phyloP scores from a whole-genome alignment of 2,329 filamentous ascomycete genomes.

The Aspergillus pseudonomiae region DNA sequence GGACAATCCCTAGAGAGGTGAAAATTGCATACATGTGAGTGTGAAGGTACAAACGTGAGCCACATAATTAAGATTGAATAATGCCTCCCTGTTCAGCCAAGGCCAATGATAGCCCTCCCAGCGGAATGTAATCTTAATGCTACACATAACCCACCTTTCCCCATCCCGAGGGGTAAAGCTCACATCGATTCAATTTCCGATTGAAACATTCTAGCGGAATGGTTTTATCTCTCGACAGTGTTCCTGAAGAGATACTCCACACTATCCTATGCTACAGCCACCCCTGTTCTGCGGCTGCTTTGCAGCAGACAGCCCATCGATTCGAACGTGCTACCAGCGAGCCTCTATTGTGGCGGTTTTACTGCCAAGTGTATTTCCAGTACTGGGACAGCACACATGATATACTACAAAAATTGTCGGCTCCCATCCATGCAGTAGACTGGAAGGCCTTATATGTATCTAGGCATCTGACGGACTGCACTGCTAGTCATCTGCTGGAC shows the following conservation, averaged over 20 bases:
- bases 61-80: neutral
- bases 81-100: neutral
- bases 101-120: neutral
- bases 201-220: constrained; percentile 28
- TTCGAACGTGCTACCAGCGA: constrained; percentile 69
- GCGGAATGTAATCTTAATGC: neutral
- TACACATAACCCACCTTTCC: neutral
- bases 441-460: constrained; percentile 74
- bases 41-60: neutral
- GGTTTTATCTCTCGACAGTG: constrained; percentile 37
- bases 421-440: constrained; percentile 59
- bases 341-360: constrained; percentile 75
- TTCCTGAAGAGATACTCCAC: constrained; percentile 86
- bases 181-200: neutral
- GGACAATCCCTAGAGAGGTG: neutral
- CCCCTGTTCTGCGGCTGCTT: constrained; percentile 53
- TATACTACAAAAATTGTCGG: constrained; percentile 59
- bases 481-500: constrained; percentile 62
- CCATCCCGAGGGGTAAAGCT: neutral
- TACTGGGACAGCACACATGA: constrained; percentile 74
- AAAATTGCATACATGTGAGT: neutral
- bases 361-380: constrained; percentile 70
- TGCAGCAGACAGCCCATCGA: constrained; percentile 64
- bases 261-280: constrained; percentile 70
- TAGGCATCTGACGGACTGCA: constrained; percentile 57